Evolutionary conservation across 2,329 filamentous ascomycete species (phyloP), one percentile per base, ranked within the genome.

Genomic region (Phaeoacremonium minimum): DNA sequence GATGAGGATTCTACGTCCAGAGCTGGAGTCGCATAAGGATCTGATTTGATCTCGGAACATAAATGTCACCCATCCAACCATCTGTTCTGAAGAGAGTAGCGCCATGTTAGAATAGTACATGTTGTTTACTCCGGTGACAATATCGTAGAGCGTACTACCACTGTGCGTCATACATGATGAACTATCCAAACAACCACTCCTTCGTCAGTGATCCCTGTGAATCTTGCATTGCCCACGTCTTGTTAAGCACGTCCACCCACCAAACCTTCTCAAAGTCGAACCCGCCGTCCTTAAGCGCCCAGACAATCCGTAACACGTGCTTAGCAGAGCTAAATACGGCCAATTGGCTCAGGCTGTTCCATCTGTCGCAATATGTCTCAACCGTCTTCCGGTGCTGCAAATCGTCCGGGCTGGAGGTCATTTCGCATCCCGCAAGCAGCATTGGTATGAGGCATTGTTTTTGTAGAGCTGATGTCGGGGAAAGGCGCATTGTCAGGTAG

Each of bases 1-100:
- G n/a, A 22, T 41, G 18, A 40, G 43, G 18, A 26, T 31, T 4
- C 32, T 42, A 8, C 22, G n/a, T n/a, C 22, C 22, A 9, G 22
- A 26, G 22, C 22, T 9, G 22, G 22, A 26, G 22, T 9, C 22
- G 22, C 9, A 26, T n/a, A 26, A 26, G 22, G 22, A 26, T 26
- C 22, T 26, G 9, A 9, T 26, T n/a, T 26, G n/a, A n/a, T n/a
- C n/a, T n/a, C n/a, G n/a, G n/a, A n/a, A n/a, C n/a, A n/a, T n/a
- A n/a, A n/a, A n/a, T n/a, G n/a, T n/a, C n/a, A n/a, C n/a, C n/a
- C n/a, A n/a, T n/a, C n/a, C n/a, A n/a, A n/a, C n/a, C n/a, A n/a
- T n/a, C n/a, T n/a, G n/a, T n/a, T n/a, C n/a, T n/a, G n/a, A n/a
- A n/a, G n/a, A n/a, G n/a, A n/a, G n/a, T n/a, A n/a, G n/a, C n/a